phyloP scores from a whole-genome alignment of 208 protist genomes.

The Porcisia hertigi region DNA sequence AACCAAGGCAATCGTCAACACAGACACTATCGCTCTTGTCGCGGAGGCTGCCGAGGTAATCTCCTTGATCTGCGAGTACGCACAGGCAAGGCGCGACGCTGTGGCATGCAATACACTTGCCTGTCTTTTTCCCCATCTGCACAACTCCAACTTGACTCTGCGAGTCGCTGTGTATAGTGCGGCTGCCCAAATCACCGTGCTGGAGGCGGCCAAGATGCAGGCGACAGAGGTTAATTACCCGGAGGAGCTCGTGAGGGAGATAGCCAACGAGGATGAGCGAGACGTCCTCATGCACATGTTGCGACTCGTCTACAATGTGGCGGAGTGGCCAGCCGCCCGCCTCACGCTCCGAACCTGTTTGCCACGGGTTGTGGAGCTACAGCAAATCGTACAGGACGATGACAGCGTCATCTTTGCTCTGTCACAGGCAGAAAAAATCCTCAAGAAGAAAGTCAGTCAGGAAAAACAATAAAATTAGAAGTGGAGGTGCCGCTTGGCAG shows the following conservation, averaged over 20 bases:
- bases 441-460: conserved; percentile 27
- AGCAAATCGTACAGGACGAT: conserved; percentile 45
- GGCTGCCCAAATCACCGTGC: conserved; percentile 75
- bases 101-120: conserved; percentile 44
- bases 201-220: conserved; percentile 75
- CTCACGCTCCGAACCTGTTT: conserved; percentile 40
- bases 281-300: conserved; percentile 81
- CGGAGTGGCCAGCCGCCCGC: conserved; percentile 65
- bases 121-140: conserved; percentile 51
- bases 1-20: conserved; percentile 37
- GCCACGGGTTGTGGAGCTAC: conserved; percentile 42
- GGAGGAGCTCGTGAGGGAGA: conserved; percentile 30
- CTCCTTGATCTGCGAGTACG: conserved; percentile 48
- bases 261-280: conserved; percentile 71
- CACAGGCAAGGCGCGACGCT: conserved; percentile 60
- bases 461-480: neutral
- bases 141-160: conserved; percentile 64
- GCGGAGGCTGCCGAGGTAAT: conserved; percentile 74
- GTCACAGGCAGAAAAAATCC: conserved; percentile 19
- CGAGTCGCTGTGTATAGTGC: conserved; percentile 65
- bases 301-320: conserved; percentile 59
- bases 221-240: conserved; percentile 53
- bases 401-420: conserved; percentile 30
- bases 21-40: conserved; percentile 45
- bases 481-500: neutral